Percentiles rank a stretch among this genome's conserved stretches.
phyloP scores from a whole-genome alignment of 495 filamentous ascomycete genomes.

The Eremomyces bilateralis region DNA sequence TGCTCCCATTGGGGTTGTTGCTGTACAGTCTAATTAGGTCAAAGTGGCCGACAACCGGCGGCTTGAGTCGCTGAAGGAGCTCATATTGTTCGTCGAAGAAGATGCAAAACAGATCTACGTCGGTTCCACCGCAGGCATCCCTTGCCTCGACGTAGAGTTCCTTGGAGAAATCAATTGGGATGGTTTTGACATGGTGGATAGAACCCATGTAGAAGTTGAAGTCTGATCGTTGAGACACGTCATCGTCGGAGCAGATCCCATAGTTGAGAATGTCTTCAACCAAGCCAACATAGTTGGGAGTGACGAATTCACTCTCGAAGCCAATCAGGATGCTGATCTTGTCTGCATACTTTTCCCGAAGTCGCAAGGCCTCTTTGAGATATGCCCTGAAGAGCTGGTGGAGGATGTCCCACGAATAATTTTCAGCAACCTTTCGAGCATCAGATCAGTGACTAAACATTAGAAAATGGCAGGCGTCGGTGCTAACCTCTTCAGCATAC shows the following conservation, averaged over 20 bases:
- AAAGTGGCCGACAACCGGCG: slow-evolving; percentile 77
- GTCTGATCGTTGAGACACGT: slow-evolving; percentile 29
- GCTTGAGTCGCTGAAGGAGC: slow-evolving; percentile 54
- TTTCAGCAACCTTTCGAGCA: too few species aligned
- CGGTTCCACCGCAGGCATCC: slow-evolving; percentile 30
- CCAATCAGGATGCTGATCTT: slow-evolving; percentile 69
- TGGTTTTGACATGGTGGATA: slow-evolving; percentile 63
- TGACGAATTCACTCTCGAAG: slow-evolving; percentile 85
- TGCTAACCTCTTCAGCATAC: slow-evolving; percentile 74
- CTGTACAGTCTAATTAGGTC: slow-evolving; percentile 73
- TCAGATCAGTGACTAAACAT: not conserved
- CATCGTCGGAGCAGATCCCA: too few species aligned
- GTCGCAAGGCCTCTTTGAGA: slow-evolving; percentile 42
- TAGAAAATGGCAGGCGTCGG: not conserved
- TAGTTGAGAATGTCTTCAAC: slow-evolving; percentile 37
- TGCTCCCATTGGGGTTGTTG: slow-evolving; percentile 35
- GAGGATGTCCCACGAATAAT: too few species aligned
- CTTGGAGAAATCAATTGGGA: slow-evolving; percentile 76
- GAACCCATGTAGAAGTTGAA: slow-evolving; percentile 84
- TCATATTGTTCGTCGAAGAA: slow-evolving; percentile 76
- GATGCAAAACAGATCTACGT: slow-evolving; percentile 48
- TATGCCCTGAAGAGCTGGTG: slow-evolving; percentile 42
- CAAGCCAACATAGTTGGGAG: slow-evolving; percentile 35
- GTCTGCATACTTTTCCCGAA: slow-evolving; percentile 45
- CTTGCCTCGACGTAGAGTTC: not conserved